phyloP scores from a whole-genome alignment of 2,329 filamentous ascomycete species.

The Paecilomyces formosus region DNA sequence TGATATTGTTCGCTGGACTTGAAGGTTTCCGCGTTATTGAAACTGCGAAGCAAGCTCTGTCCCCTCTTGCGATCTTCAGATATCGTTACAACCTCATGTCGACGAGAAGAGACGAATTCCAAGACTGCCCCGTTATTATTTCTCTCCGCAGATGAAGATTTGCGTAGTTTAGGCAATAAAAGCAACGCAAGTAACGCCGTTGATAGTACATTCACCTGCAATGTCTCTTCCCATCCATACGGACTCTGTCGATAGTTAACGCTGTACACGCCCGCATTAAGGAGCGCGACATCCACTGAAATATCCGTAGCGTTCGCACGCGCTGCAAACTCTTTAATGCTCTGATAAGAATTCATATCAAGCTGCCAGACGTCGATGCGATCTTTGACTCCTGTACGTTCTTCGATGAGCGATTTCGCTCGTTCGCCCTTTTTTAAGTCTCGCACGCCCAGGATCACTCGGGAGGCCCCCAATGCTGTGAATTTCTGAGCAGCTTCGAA shows the following conservation, averaged over 20 bases:
- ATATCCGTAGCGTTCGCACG: neutral
- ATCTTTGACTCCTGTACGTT: neutral
- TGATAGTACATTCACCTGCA: conserved; percentile 2
- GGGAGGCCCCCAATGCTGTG: neutral
- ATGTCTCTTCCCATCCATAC: neutral
- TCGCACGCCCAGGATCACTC: neutral
- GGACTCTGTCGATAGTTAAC: neutral
- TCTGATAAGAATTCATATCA: neutral
- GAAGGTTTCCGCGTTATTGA: conserved; percentile 2
- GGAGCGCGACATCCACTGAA: neutral
- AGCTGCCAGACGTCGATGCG: neutral
- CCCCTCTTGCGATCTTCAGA: neutral
- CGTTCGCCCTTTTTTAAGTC: neutral
- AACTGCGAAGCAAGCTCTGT: neutral
- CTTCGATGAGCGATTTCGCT: neutral
- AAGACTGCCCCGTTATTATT: neutral
- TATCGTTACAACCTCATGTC: conserved; percentile 1
- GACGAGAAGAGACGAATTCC: conserved; percentile 3
- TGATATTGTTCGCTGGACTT: conserved; percentile 2
- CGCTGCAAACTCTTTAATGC: neutral
- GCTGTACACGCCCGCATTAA: neutral
- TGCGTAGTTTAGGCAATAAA: neutral
- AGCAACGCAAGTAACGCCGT: conserved; percentile 1
- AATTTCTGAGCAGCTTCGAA: conserved; percentile 41
- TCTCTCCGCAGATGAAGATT: neutral